Base-by-base conservation (phyloP, 2,329 filamentous ascomycete genomes). In the Hirsutella rhossiliensis region DNA sequence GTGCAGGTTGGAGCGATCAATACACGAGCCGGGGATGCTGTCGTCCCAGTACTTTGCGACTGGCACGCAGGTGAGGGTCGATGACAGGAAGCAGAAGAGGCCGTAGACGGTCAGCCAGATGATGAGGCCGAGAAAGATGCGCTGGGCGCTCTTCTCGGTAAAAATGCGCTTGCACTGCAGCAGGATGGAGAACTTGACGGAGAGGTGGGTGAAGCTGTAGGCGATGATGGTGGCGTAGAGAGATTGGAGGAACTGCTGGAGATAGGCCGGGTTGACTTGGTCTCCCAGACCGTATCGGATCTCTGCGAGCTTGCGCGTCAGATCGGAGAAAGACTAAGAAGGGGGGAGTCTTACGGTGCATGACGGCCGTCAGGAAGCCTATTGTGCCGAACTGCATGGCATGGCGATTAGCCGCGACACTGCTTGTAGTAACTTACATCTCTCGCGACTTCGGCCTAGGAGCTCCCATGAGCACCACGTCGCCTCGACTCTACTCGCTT, bases 91-190 rank as follows among this genome's bases (percentile, higher is more conserved):
- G 39, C 52, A 53, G 37, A 58, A 45, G 4, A 40, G 9, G 8
- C 52, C 49, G 36, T 56, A 59, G 11, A 47, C 41, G 0, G 47
- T 46, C 17, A 58, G 45, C 38, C 50, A 55, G 38, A 47, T 29
- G n/a, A 57, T 45, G 12, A 57, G 42, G 11, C 48, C 48, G 0
- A 52, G 20, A 36, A 57, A 56, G 23, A 57, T 42, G 11, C 47
- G 49, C 43, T 45, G 46, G 3, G 55, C 52, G 11, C 44, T 46
- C 32, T 47, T 47, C 2, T 45, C 42, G 17, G 37, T 46, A 42
- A 59, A 57, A 43, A 59, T 56, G 38, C 56, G 56, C 38, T 46
- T 45, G 47, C 54, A 59, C 43, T 57, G 56, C 20, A 56, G 48
- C 11, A 54, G 41, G 41, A 59, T 55, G 31, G 56, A 58, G 39